Base-by-base conservation (phyloP, 2,329 filamentous ascomycete genomes). In the Pseudopithomyces chartarum region DNA sequence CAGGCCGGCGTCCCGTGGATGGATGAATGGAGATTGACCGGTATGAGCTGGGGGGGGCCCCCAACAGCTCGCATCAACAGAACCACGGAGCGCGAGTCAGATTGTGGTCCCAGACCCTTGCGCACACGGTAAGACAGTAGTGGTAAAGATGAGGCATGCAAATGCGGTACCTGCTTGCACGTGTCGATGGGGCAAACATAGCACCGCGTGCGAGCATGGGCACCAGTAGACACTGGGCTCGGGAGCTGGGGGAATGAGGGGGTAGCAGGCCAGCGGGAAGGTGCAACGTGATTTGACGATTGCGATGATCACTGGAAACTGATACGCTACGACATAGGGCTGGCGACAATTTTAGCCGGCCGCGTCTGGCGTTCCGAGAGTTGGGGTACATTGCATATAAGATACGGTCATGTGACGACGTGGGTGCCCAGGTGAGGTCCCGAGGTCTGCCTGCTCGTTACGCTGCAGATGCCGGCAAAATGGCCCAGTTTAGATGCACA, bases 231-330 rank as follows among this genome's bases (percentile, higher is more conserved):
- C 26, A 29, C 36, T 22, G 36, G 22, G 33, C 23, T 42, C 42
- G 59, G 51, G 50, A 53, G 36, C 40, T 56, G 55, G 60, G 59
- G 59, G 48, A 53, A 36, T 44, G 56, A 53, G 61, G 58, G 59
- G 65, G 60, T 42, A 65, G 62, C 61, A 67, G 42, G 63, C 60
- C 32, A 61, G 63, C 62, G 64, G 48, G 65, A 65, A 69, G 61
- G 66, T 67, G 68, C 69, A 71, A 70, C 68, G 64, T 60, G 56
- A 62, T 64, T 65, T 67, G 65, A 68, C 65, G 64, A 67, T 64
- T 57, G 55, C 52, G 60, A 67, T 66, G 59, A 65, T 58, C 62
- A 68, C 60, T 54, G 23, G 49, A 61, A 57, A 61, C 43, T 65
- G 58, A 67, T 67, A 65, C 56, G 63, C 58, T 59, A 57, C 54